Evolutionary conservation across 1,284 basidiomycete species (phyloP), one percentile per base, ranked within the genome.

Genomic region (Puccinia polysora): DNA sequence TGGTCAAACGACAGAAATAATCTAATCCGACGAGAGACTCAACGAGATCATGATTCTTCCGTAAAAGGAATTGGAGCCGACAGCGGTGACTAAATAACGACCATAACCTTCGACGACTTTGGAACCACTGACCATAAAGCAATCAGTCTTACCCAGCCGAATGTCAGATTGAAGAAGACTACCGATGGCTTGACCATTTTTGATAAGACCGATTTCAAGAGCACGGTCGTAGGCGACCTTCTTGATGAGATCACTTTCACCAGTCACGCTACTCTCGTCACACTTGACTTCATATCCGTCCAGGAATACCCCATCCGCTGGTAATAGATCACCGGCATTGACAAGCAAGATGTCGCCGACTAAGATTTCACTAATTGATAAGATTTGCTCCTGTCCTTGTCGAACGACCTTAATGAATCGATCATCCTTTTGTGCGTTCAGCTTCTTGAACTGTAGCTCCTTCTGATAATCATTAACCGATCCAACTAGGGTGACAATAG

Each of bases 21-120:
- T n/a, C n/a, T n/a, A n/a, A n/a, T n/a, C n/a, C 60, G 43, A 60
- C 59, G 32, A 58, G 49, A 28, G n/a, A 63, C 60, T 63, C 40
- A 73, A 67, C 30, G 73, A 74, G 70, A 75, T 75, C 73, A 75
- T 74, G 30, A 75, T 75, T 59, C 73, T 75, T 38, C 74, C 74
- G 59, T 74, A 73, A 60, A 75, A 75, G 18, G 74, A 75, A 28
- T 65, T 62, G 7, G 59, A 50, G 3, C 74, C 74, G 36, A 75
- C 73, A 23, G 74, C 69, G 14, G 74, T 69, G 50, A 74, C 74
- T 4, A 75, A n/a, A 65, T 73, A 75, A 14, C 62, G 65, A 28
- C 74, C 74, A 49, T 74, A 72, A 8, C 74, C 74, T 74, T 75
- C 74, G 4, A 75, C 60, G 15, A 75, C 70, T 60, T 74, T 75